Evolutionary conservation across 1,284 basidiomycete species (phyloP).

Genomic region (Ceratobasidium papillatum): DNA sequence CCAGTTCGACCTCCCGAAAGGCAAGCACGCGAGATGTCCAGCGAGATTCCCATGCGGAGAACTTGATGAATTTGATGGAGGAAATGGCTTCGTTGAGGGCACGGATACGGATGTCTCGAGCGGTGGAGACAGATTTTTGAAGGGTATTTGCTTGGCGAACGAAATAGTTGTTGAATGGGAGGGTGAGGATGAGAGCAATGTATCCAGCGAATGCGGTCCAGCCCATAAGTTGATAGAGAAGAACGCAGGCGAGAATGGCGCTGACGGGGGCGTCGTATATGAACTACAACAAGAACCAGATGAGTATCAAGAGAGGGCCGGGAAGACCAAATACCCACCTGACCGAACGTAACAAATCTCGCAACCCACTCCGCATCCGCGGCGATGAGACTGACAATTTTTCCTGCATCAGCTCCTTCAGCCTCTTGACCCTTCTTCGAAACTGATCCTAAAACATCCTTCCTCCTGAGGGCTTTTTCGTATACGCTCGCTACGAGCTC

Average conservation of each 20-base stretch:
- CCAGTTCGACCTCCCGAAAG: conserved; percentile 28
- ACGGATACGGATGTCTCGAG: conserved; percentile 68
- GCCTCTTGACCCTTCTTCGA: conserved; percentile 12
- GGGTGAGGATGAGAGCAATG: conserved; percentile 27
- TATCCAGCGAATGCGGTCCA: conserved; percentile 41
- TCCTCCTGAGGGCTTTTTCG: conserved; percentile 39
- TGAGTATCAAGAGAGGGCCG: neutral
- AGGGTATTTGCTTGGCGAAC: conserved; percentile 52
- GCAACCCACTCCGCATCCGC: conserved; percentile 36
- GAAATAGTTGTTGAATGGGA: conserved; percentile 37
- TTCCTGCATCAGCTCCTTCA: conserved; percentile 37
- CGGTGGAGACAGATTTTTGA: conserved; percentile 55
- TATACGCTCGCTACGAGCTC: conserved; percentile 41
- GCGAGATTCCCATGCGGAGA: conserved; percentile 40
- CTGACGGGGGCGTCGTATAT: conserved; percentile 49
- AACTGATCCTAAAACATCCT: conserved; percentile 37
- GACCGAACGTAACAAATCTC: neutral
- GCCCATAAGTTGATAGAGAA: conserved; percentile 42
- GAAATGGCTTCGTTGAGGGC: conserved; percentile 42
- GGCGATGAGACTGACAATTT: conserved; percentile 35
- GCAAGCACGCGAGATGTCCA: conserved; percentile 35
- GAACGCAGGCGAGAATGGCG: conserved; percentile 15
- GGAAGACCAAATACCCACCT: neutral
- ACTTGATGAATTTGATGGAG: conserved; percentile 42
- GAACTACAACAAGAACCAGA: conserved; percentile 56